A percentile compares a stretch with the other conserved stretches of the same genome.
Conservation (phyloP, 495 filamentous ascomycete genomes). For the Penicillium bovifimosum region DNA sequence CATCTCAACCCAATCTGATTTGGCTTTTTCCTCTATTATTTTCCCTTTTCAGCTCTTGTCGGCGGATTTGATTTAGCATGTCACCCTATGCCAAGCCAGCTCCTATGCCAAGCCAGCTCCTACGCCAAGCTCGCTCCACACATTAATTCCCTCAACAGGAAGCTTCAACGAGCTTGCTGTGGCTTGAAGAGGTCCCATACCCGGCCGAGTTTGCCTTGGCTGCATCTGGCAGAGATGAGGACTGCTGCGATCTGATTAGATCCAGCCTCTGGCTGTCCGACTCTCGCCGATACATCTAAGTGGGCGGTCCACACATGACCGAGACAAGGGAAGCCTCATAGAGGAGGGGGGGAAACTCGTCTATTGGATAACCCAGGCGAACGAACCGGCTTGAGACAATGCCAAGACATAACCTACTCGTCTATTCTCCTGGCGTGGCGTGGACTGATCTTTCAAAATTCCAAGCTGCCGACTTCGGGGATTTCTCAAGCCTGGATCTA, state of each 20-base stretch:
- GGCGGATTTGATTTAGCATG: too few relatives aligned
- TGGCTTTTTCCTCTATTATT: background rate
- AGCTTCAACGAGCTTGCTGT: background rate
- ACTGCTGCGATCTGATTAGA: constrained; percentile 2
- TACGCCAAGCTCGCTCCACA: background rate
- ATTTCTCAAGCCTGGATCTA: background rate
- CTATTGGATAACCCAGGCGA: background rate
- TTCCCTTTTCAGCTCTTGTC: constrained; percentile 3
- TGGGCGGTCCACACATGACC: background rate
- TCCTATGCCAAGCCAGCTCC: background rate
- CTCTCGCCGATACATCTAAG: background rate
- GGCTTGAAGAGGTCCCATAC: background rate
- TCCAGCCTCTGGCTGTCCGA: background rate
- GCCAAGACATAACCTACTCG: constrained; percentile 2
- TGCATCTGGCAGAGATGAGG: background rate
- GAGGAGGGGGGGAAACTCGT: background rate
- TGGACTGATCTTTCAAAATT: background rate
- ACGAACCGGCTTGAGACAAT: background rate
- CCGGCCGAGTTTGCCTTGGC: background rate
- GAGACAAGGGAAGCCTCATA: background rate
- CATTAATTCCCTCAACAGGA: background rate
- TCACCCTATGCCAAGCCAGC: too few relatives aligned
- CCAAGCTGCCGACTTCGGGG: constrained; percentile 6
- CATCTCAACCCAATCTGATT: background rate
- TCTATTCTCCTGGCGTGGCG: background rate